Base-by-base conservation (phyloP, 2,329 filamentous ascomycete species). In the Fusarium cicatricum region DNA sequence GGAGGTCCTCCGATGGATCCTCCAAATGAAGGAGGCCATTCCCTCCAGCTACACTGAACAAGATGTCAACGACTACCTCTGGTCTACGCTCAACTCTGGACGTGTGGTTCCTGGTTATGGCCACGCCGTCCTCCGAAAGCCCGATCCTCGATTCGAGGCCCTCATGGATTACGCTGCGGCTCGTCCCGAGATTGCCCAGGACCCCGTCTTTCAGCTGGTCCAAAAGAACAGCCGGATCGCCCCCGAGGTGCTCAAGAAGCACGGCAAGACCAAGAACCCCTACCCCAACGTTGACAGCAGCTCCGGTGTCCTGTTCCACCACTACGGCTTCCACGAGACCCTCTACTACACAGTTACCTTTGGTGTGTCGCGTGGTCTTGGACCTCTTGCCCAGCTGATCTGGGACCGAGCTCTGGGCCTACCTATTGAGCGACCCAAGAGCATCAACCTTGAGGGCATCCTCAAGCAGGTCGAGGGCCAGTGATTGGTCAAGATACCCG, bases 251-350 rank as follows among this genome's bases (percentile, higher is more conserved):
- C 83, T 99, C 68, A 95, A 87, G 70, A 88, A 97, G 80, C 95
- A 99, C 74, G 95, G 95, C 76, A 98, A 97, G 88, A 97, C 92
- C 66, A 96, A 96, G 84, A 97, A 97, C 80, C 92, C 95, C 2
- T 96, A 94, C 78, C 95, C 95, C 63, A 99, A 99, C 74, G 95
- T 99, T 59, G 95, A 99, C 77, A 92, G 90, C 41, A 89, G 87
- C 61, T 97, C 92, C 1, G 95, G 95, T 62, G 93, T 98, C 6
- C 84, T 99, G 42, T 98, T 99, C 86, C 89, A 98, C 78, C 92
- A 98, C 81, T 99, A 97, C 74, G 95, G 94, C 54, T 97, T 99
- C 87, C 90, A 91, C 75, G 92, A 98, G 81, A 97, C 94, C 0
- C 83, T 98, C 11, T 99, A 98, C 82, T 99, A 98, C 80, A 89